A percentile compares a stretch with the other conserved stretches of the same genome.
These are phyloP conservation scores for Dactylellina haptotyla DNA, from an alignment of 2,329 filamentous ascomycete genomes.

Conservation along the genomic window DNA sequence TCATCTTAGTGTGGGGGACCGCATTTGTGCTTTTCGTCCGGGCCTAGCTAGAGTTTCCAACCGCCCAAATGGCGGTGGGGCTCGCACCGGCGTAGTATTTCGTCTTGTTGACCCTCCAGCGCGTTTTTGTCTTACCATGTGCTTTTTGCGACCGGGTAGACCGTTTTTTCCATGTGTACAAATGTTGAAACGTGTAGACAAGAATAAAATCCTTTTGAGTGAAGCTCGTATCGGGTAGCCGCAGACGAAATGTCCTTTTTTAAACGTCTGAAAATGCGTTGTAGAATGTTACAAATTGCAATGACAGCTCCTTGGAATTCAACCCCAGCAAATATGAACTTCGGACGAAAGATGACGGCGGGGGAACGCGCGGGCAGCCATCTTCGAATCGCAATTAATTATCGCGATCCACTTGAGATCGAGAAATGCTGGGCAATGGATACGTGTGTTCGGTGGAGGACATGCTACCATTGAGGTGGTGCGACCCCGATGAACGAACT, in stretches of 20 bases:
- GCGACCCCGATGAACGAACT: neutral
- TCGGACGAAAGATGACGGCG: constrained; percentile 5
- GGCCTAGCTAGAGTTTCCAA: constrained; percentile 18
- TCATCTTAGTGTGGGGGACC: constrained; percentile 27
- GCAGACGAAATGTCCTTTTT: constrained; percentile 12
- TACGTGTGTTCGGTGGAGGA: neutral
- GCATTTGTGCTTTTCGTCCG: constrained; percentile 30
- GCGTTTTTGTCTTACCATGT: constrained; percentile 10
- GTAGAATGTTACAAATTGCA: neutral
- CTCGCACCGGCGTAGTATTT: neutral
- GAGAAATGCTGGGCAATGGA: neutral
- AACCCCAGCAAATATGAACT: neutral
- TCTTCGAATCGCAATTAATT: too few relatives aligned
- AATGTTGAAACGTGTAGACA: constrained; percentile 16
- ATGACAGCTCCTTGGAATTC: too few relatives aligned
- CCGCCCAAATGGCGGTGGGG: constrained; percentile 23
- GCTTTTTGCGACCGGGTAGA: constrained; percentile 23
- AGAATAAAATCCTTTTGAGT: neutral
- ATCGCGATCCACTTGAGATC: neutral
- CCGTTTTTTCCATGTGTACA: constrained; percentile 28
- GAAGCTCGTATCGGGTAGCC: neutral
- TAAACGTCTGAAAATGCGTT: constrained; percentile 17
- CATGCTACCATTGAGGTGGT: constrained; percentile 3
- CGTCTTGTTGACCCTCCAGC: neutral
- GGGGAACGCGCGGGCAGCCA: neutral